Conservation (phyloP, 2,329 filamentous ascomycete species). For the Pyrenophora teres region DNA sequence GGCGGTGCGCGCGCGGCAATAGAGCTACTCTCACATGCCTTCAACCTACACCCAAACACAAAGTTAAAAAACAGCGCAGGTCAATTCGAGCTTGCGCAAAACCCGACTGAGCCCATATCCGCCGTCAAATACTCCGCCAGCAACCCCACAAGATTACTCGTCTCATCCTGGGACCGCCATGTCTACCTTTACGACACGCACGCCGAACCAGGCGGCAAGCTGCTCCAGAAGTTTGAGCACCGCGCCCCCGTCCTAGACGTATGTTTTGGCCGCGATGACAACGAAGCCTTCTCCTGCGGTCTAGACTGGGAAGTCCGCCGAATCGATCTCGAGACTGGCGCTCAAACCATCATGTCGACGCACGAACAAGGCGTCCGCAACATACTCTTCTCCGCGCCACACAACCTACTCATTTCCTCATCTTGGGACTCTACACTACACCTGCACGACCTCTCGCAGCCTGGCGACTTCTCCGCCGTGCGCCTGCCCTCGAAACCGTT, state of each 20-base stretch:
- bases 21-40: not conserved
- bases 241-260: constrained; percentile 86
- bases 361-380: constrained; percentile 81
- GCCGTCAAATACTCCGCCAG: constrained; percentile 81
- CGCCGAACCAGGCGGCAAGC: constrained; percentile 62
- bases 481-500: constrained; percentile 85
- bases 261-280: constrained; percentile 82
- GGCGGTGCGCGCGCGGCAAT: not conserved
- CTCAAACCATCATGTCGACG: constrained; percentile 75
- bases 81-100: constrained; percentile 81
- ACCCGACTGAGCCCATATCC: constrained; percentile 86
- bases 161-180: constrained; percentile 92
- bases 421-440: constrained; percentile 95
- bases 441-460: constrained; percentile 69
- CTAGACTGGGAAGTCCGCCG: constrained; percentile 84
- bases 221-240: constrained; percentile 77
- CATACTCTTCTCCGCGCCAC: constrained; percentile 77
- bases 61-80: constrained; percentile 9
- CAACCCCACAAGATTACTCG: constrained; percentile 76
- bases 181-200: constrained; percentile 86
- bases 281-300: constrained; percentile 83
- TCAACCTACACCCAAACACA: constrained; percentile 4
- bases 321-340: constrained; percentile 75
- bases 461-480: constrained; percentile 65
- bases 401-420: constrained; percentile 80